These are phyloP conservation scores for Metschnikowia kunwiensis DNA, from an alignment of 805 yeast genomes.

Conservation along the genomic window DNA sequence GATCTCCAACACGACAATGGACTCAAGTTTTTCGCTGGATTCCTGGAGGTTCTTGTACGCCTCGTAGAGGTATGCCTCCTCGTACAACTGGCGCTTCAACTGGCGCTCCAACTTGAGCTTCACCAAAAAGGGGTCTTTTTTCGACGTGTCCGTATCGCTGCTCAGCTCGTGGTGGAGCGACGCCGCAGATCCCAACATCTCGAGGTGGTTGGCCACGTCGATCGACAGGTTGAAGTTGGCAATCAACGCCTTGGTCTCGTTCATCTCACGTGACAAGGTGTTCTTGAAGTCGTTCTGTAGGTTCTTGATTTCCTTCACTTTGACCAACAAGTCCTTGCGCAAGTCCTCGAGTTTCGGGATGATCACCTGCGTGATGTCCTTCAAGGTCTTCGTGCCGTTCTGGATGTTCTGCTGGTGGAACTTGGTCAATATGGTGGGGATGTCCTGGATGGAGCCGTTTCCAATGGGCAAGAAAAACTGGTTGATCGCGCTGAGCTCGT, in stretches of 20 bases:
- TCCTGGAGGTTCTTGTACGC: constrained; percentile 84
- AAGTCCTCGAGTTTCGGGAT: constrained; percentile 56
- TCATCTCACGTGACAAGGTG: constrained; percentile 59
- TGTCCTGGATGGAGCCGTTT: constrained; percentile 75
- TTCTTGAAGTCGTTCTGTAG: constrained; percentile 83
- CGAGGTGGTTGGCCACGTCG: constrained; percentile 54
- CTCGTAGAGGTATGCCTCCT: constrained; percentile 84
- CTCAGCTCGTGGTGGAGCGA: constrained; percentile 14
- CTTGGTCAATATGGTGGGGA: constrained; percentile 64
- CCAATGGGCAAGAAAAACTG: constrained; percentile 74
- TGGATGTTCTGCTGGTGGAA: constrained; percentile 42
- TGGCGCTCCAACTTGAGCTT: constrained; percentile 72
- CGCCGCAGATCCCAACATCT: constrained; percentile 19
- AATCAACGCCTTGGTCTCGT: constrained; percentile 39
- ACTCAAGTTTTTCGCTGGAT: constrained; percentile 82
- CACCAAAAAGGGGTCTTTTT: constrained; percentile 78
- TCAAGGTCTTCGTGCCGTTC: constrained; percentile 41
- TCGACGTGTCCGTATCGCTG: constrained; percentile 30
- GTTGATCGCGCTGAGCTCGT: constrained; percentile 33
- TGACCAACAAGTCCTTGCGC: constrained; percentile 70
- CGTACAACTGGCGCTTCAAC: constrained; percentile 71
- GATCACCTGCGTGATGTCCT: constrained; percentile 46
- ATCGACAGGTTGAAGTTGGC: constrained; percentile 55
- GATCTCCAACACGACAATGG: constrained; percentile 80
- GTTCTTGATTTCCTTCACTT: constrained; percentile 82